phyloP scores from a whole-genome alignment of 225 moss, liverwort and hornwort species.

The Anthoceros angustus region DNA sequence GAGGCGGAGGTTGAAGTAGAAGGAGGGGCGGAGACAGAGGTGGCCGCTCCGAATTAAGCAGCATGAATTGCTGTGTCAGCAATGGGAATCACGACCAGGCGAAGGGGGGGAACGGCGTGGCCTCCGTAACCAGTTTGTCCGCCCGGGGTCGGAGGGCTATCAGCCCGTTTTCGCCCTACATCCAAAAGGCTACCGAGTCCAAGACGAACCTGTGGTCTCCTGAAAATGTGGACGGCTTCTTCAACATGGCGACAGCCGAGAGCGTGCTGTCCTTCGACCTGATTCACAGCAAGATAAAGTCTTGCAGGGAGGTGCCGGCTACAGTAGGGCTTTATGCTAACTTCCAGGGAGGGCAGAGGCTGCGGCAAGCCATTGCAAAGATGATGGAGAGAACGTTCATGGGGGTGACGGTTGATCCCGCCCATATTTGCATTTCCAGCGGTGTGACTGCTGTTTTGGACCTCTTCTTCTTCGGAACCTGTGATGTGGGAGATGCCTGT shows the following conservation, averaged over 20 bases:
- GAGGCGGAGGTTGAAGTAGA: too few species aligned
- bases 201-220: slow-evolving; percentile 59
- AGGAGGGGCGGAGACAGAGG: too few species aligned
- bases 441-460: slow-evolving; percentile 96
- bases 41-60: too few species aligned
- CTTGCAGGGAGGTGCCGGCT: slow-evolving; percentile 77
- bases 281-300: slow-evolving; percentile 80
- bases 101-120: neutral
- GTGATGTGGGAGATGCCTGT: slow-evolving; percentile 72
- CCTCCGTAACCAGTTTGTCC: slow-evolving; percentile 26
- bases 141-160: slow-evolving; percentile 57
- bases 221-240: slow-evolving; percentile 59
- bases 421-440: slow-evolving; percentile 89
- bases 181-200: slow-evolving; percentile 68
- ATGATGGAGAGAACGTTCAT: slow-evolving; percentile 99
- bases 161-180: slow-evolving; percentile 73
- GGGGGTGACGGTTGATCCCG: slow-evolving; percentile 73
- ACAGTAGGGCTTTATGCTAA: slow-evolving; percentile 81
- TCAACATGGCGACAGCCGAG: slow-evolving; percentile 98
- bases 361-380: slow-evolving; percentile 64
- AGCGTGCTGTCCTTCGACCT: slow-evolving; percentile 94
- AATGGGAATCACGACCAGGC: slow-evolving; percentile 9
- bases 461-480: slow-evolving; percentile 91
- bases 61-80: neutral
- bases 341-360: slow-evolving; percentile 70